Conservation (phyloP, 73 alveolate species). For the Paraurostyla sp. region DNA sequence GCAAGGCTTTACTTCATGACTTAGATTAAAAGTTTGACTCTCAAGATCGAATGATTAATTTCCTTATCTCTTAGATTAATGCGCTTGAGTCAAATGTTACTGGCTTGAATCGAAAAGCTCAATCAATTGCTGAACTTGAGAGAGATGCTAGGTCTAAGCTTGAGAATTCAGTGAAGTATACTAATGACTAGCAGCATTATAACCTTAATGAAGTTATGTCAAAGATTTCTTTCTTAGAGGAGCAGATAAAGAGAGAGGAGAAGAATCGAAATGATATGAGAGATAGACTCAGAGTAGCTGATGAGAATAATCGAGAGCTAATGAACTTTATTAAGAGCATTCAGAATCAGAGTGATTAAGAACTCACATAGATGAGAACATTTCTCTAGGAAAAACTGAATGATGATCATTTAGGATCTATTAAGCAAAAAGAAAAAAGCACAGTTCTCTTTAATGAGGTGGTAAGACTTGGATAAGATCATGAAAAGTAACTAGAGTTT, state of each 20-base stretch:
- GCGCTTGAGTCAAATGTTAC: slow-evolving; percentile 27
- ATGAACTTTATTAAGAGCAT: slow-evolving; percentile 49
- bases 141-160: slow-evolving; percentile 71
- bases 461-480: slow-evolving; percentile 74
- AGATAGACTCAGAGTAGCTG: slow-evolving; percentile 64
- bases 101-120: slow-evolving; percentile 38
- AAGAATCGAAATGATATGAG: slow-evolving; percentile 24
- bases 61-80: slow-evolving; percentile 40
- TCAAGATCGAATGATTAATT: slow-evolving; percentile 59
- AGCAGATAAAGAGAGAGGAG: slow-evolving; percentile 53
- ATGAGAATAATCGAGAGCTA: slow-evolving; percentile 66
- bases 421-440: slow-evolving; percentile 68
- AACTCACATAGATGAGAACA: slow-evolving; percentile 71
- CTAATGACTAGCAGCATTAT: slow-evolving; percentile 56
- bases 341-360: slow-evolving; percentile 67
- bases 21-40: slow-evolving; percentile 70
- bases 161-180: slow-evolving; percentile 50
- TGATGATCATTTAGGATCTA: slow-evolving; percentile 66
- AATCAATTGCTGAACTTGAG: slow-evolving; percentile 56
- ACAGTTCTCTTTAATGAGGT: slow-evolving; percentile 80
- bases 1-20: slow-evolving; percentile 68
- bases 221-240: slow-evolving; percentile 58
- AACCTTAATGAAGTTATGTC: slow-evolving; percentile 44
- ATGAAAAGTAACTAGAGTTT: slow-evolving; percentile 66
- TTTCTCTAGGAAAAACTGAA: slow-evolving; percentile 65